Evolutionary conservation across 495 filamentous ascomycete genomes (phyloP).

Genomic region (Aspergillus cavernicola): DNA sequence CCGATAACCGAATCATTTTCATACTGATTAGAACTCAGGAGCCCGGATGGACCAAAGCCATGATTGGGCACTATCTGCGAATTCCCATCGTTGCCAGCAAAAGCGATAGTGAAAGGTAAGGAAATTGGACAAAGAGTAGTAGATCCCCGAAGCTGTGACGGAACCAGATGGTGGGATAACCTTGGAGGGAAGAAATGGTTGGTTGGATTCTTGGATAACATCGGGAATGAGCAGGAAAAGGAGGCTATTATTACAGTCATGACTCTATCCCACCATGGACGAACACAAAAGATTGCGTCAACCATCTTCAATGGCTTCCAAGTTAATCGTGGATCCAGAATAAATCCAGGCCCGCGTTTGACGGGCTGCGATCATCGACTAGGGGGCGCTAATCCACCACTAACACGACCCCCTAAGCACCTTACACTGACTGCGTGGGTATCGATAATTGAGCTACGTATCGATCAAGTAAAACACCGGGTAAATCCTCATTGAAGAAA

Average conservation of each 20-base stretch:
- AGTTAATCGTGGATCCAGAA: neutral
- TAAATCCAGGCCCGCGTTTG: conserved; percentile 1
- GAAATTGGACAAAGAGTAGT: neutral
- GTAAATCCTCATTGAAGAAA: conserved; percentile 2
- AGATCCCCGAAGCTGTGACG: neutral
- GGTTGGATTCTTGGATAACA: neutral
- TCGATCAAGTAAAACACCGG: neutral
- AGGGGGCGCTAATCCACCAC: neutral
- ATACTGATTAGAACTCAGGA: conserved; percentile 6
- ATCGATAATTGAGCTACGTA: neutral
- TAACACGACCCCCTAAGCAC: neutral
- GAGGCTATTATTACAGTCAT: neutral
- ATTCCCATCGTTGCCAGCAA: conserved; percentile 6
- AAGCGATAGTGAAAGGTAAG: neutral
- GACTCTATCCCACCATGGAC: neutral
- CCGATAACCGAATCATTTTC: conserved; percentile 32
- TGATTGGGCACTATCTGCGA: conserved; percentile 5
- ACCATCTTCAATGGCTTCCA: neutral
- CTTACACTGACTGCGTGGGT: neutral
- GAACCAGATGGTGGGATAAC: neutral
- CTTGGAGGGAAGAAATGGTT: neutral
- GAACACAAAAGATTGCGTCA: conserved; percentile 2
- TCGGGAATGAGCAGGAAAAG: neutral
- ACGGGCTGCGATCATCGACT: neutral
- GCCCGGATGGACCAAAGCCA: conserved; percentile 10